phyloP scores from a whole-genome alignment of 192 early-diverging fungal genomes.

The Podila epigama region DNA sequence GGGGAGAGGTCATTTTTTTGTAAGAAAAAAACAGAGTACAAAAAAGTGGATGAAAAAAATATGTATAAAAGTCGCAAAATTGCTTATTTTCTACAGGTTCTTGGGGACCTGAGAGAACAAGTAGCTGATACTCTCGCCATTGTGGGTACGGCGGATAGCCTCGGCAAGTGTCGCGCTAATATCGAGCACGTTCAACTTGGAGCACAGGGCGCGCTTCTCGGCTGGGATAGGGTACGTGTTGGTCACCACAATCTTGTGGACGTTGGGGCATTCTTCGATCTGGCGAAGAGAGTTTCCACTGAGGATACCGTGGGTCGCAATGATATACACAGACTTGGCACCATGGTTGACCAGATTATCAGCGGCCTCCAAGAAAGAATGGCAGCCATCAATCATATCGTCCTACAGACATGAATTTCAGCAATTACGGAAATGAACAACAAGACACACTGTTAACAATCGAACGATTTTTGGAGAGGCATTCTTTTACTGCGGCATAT shows the following conservation, averaged over 20 bases:
- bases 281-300: constrained; percentile 86
- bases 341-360: constrained; percentile 85
- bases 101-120: constrained; percentile 71
- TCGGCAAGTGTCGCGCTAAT: constrained; percentile 91
- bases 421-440: background rate
- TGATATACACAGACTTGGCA: constrained; percentile 84
- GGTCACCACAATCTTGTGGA: constrained; percentile 85
- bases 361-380: constrained; percentile 92
- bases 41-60: background rate
- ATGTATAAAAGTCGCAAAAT: background rate
- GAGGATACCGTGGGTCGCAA: constrained; percentile 95
- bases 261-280: constrained; percentile 81
- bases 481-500: too few species aligned
- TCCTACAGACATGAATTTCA: constrained; percentile 63
- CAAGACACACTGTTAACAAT: background rate
- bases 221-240: constrained; percentile 86
- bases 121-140: constrained; percentile 93
- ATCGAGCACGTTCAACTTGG: constrained; percentile 88
- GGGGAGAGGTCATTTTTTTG: too few species aligned
- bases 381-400: constrained; percentile 92
- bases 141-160: constrained; percentile 79
- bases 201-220: constrained; percentile 71
- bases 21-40: too few species aligned
- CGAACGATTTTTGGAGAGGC: too few species aligned
- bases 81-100: constrained; percentile 9